A percentile compares a stretch with the other conserved stretches of the same genome.
Evolutionary conservation across 805 yeast genomes (phyloP).

Genomic region (Ogataea methylovora): DNA sequence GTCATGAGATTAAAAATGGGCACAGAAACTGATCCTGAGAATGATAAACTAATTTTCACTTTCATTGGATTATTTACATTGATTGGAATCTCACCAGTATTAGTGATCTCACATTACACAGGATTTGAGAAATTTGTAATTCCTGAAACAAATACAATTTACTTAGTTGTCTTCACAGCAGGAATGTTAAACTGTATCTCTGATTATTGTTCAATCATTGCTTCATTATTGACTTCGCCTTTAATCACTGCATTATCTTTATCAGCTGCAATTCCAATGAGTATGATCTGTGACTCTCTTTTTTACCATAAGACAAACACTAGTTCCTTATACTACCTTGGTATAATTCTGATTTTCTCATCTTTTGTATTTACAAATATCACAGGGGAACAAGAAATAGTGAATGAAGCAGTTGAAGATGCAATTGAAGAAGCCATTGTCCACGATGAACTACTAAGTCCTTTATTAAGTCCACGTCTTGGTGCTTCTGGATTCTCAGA

Average conservation of each 20-base stretch:
- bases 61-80: constrained; percentile 36
- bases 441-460: constrained; percentile 37
- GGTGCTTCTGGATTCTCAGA: constrained; percentile 4
- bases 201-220: constrained; percentile 43
- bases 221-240: constrained; percentile 47
- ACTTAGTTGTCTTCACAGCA: constrained; percentile 29
- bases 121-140: constrained; percentile 34
- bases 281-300: constrained; percentile 38
- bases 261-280: constrained; percentile 45
- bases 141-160: constrained; percentile 30
- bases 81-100: constrained; percentile 31
- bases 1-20: constrained; percentile 38
- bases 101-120: constrained; percentile 27
- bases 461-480: constrained; percentile 37
- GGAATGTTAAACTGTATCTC: constrained; percentile 41
- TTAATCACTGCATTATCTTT: constrained; percentile 43
- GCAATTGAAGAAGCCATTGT: constrained; percentile 41
- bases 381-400: constrained; percentile 36
- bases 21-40: constrained; percentile 31
- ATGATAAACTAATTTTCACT: constrained; percentile 41
- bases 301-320: constrained; percentile 26
- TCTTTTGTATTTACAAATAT: constrained; percentile 41
- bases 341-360: constrained; percentile 37
- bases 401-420: constrained; percentile 39
- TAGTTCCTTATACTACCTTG: constrained; percentile 31